These are phyloP conservation scores for Aaosphaeria pasadenensis DNA, from an alignment of 2,329 filamentous ascomycete species.

Conservation along the genomic window DNA sequence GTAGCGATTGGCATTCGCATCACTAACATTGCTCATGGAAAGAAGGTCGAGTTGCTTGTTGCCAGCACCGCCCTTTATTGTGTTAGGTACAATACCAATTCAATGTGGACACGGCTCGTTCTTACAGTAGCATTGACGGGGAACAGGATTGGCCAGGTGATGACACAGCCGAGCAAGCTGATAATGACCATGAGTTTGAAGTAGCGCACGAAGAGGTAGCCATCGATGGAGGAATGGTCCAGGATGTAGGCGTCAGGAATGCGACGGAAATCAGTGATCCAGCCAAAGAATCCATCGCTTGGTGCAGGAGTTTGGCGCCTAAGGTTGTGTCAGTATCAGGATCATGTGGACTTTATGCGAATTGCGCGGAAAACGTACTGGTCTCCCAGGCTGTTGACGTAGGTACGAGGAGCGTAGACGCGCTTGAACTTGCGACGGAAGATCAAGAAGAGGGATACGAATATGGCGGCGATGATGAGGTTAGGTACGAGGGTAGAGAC, in stretches of 20 bases:
- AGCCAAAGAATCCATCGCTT: slow-evolving; percentile 48
- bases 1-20: slow-evolving; percentile 35
- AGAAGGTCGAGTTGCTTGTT: slow-evolving; percentile 37
- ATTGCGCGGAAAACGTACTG: slow-evolving; percentile 13
- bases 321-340: slow-evolving; percentile 3
- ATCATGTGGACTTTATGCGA: not conserved
- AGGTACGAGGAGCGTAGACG: slow-evolving; percentile 47
- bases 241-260: slow-evolving; percentile 46
- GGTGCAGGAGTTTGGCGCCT: slow-evolving; percentile 49
- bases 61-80: slow-evolving; percentile 25
- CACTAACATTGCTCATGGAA: slow-evolving; percentile 36
- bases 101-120: too few species aligned
- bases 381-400: slow-evolving; percentile 41
- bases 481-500: slow-evolving; percentile 33
- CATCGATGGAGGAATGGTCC: slow-evolving; percentile 49
- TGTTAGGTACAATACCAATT: too few species aligned
- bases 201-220: slow-evolving; percentile 47
- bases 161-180: slow-evolving; percentile 40
- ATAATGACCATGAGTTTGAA: slow-evolving; percentile 44
- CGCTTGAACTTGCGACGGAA: slow-evolving; percentile 42
- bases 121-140: slow-evolving; percentile 44
- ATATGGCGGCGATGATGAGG: slow-evolving; percentile 24
- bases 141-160: slow-evolving; percentile 48
- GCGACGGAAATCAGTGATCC: slow-evolving; percentile 48
- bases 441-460: slow-evolving; percentile 40